Evolutionary conservation across 169 alveolate genomes (phyloP), one percentile per base, ranked within the genome.

Genomic region (Cryptosporidium viatorum): DNA sequence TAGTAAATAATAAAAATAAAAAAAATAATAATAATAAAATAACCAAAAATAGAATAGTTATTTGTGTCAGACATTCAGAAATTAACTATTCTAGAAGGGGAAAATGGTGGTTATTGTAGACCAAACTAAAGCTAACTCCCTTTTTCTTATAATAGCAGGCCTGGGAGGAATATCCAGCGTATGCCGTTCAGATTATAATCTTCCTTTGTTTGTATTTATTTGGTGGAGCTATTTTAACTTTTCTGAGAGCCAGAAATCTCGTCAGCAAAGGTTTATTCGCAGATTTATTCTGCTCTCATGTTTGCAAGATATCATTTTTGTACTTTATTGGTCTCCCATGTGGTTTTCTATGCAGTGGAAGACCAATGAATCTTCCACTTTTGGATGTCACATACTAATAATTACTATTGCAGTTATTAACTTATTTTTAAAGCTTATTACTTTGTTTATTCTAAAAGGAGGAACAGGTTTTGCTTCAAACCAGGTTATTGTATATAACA

Each of bases 321-420:
- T 80, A 62, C 37, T 80, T 29, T 80, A 80, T 43, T 80, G 89
- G 89, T 26, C 89, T 43, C 89, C 89, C 2, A 21, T 80, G 35
- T 80, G 89, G 89, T 80, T 80, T 80, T 80, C 89, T 26, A 59
- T 80, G 62, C 89, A 80, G n/a, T 80, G 89, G 89, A 80, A 80
- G 29, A 65, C 89, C 14, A 80, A 80, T 48, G 89, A 80, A 29
- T 74, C 89, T 33, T 62, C 80, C 12, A 80, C 89, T 7, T 65
- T 80, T 80, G 62, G 69, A 18, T 37, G 89, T 39, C 89, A 80
- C 43, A 65, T 65, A 29, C 37, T 67, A 16, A 43, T 59, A 12
- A 43, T 65, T 3, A 39, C 43, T 0, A 35, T 65, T 16, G 59
- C 80, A 41, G 52, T 80, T 23, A 33, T 39, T 10, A 80, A 80